Evolutionary conservation across 305 asterid species (phyloP).

Genomic region (Petunia hybrid): DNA sequence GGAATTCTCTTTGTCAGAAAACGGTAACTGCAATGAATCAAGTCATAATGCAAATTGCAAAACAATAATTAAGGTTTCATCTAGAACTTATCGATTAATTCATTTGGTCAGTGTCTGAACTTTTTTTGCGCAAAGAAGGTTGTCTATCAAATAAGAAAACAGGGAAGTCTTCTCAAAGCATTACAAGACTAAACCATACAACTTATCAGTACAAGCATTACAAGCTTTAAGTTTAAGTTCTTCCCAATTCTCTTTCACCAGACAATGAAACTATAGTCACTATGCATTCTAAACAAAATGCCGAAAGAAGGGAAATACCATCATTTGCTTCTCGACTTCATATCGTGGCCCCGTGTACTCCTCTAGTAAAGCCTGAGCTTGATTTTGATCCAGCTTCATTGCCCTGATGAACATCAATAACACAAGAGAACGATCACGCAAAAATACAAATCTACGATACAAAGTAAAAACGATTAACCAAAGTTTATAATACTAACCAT

Average conservation of each 20-base stretch:
- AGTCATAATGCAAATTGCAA: neutral
- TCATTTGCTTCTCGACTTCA: slow-evolving; percentile 84
- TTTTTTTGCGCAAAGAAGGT: neutral
- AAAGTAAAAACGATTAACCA: slow-evolving; percentile 27
- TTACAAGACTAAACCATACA: neutral
- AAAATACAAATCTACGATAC: slow-evolving; percentile 31
- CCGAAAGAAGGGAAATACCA: slow-evolving; percentile 44
- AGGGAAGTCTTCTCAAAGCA: neutral
- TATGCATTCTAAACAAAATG: neutral
- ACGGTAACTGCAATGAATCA: slow-evolving; percentile 14
- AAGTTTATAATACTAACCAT: slow-evolving; percentile 64
- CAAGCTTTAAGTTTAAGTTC: slow-evolving; percentile 3
- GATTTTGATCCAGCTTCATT: slow-evolving; percentile 69
- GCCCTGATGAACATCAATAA: slow-evolving; percentile 54
- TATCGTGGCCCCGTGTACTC: slow-evolving; percentile 76
- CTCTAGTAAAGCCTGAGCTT: slow-evolving; percentile 63
- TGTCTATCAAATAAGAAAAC: slow-evolving; percentile 19
- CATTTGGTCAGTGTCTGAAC: neutral
- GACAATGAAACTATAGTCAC: neutral
- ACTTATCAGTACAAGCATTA: neutral
- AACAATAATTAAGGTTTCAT: slow-evolving; percentile 23
- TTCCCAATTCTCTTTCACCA: neutral
- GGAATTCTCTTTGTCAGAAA: slow-evolving; percentile 6
- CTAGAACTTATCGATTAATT: neutral
- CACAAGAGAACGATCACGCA: slow-evolving; percentile 34